Evolutionary conservation across 2,329 filamentous ascomycete genomes (phyloP), one percentile per base, ranked within the genome.

Genomic region (Cercospora sp.): DNA sequence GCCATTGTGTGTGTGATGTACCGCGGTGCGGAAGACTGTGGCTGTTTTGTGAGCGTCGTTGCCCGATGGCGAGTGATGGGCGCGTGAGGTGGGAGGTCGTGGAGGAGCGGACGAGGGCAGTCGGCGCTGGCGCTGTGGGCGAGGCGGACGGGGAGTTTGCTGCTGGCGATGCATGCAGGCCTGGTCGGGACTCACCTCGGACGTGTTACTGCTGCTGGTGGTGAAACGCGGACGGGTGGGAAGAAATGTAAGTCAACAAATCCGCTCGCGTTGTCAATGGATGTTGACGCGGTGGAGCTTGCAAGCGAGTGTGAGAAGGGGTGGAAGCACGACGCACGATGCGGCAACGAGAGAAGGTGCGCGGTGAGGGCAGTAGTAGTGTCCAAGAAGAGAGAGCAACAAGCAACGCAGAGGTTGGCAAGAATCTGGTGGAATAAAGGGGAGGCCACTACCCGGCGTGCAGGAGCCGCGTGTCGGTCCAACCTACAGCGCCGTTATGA

Each of bases 1-100:
- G 81, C 82, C 84, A 87, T 87, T 79, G 64, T 70, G 65, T 70
- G 65, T 67, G 36, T 65, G 64, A 63, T 63, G 26, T 67, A 59
- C 67, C 66, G 67, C 68, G 60, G 66, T 57, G 64, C 67, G 65
- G 69, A 66, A 69, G 68, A 71, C 70, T 72, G 67, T 66, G 28
- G 31, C 28, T 36, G 60, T 39, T 23, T 63, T 61, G 67, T 72
- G 67, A 72, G 70, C 69, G 64, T n/a, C 45, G 69, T 53, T 64
- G 55, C 64, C 16, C 59, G 59, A 36, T 2, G 20, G 60, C 42
- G 36, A 53, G 51, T 36, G 53, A 10, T 10, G 51, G 65, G 61
- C 61, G 69, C 60, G 64, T 51, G 45, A 18, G 45, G 45, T 26
- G 45, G 45, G 20, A 51, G 45, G 45, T 51, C 18, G 45, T 51